Evolutionary conservation across 2,329 filamentous ascomycete species (phyloP), one percentile per base, ranked within the genome.

Genomic region (Neonectria ditissima): DNA sequence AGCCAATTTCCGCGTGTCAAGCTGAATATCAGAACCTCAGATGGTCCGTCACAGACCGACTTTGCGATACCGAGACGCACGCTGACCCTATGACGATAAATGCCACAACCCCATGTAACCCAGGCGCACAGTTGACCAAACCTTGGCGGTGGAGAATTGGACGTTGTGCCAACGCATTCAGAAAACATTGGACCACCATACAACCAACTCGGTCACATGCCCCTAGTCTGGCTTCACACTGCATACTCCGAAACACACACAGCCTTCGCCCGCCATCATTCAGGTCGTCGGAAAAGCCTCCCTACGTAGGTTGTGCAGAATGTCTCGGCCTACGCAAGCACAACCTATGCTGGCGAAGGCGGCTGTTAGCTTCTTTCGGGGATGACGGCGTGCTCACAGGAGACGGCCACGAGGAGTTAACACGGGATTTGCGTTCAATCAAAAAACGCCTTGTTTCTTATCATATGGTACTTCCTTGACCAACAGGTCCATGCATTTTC

Each of bases 231-330:
- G 22, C 9, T 18, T 39, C 24, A 30, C 54, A 56, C 39, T 24
- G 26, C 54, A 47, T 43, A 32, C n/a, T 47, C 18, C 54, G 54
- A 56, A 47, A 45, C 54, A 47, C 39, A 24, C 47, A 50, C n/a
- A 20, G 28, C 47, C 47, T 50, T 50, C n/a, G 10, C 26, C 47
- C 47, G 47, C 28, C 32, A n/a, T 32, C 28, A 50, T 50, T 50
- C 47, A 13, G 10, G 18, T 20, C 28, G 14, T 50, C 26, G n/a
- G 43, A 26, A 47, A 32, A 37, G 54, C 24, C 28, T 47, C 54
- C 54, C 22, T 37, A 20, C 54, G 18, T 56, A 39, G 16, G 41
- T 56, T 20, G 54, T 8, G 41, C 54, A 30, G 54, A 24, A 56
- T 47, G 41, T 32, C 18, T 47, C 34, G 32, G 43, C 43, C 22